These are phyloP conservation scores for Nevesoporus exiguus DNA, from an alignment of 768 basidiomycete genomes.

Conservation along the genomic window DNA sequence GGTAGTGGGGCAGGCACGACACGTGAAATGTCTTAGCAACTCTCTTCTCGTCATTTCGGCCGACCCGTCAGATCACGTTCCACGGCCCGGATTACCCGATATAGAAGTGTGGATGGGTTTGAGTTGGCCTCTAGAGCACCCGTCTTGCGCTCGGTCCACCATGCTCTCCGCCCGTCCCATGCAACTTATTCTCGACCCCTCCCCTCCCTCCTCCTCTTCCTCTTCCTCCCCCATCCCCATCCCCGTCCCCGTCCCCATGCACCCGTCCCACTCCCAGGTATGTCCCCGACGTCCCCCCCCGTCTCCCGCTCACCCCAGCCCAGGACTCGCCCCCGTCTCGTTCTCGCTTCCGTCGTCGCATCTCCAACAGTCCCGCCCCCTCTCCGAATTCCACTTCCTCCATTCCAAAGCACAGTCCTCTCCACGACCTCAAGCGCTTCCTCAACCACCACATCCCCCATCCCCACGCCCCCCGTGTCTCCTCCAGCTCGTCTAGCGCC, in stretches of 20 bases:
- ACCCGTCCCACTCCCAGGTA: constrained; percentile 11
- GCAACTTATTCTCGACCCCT: constrained; percentile 20
- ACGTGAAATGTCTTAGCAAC: background rate
- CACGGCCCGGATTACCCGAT: constrained; percentile 20
- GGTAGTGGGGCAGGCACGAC: too few species aligned
- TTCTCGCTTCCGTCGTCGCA: constrained; percentile 27
- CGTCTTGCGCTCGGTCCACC: background rate
- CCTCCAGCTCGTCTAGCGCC: constrained; percentile 18
- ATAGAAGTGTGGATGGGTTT: constrained; percentile 8
- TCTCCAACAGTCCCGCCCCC: too few species aligned
- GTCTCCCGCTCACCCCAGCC: too few species aligned
- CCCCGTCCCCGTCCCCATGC: background rate
- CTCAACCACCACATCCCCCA: constrained; percentile 83
- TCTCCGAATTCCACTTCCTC: constrained; percentile 2
- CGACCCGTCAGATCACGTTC: constrained; percentile 15
- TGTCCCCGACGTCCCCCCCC: too few species aligned
- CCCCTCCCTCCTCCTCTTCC: background rate
- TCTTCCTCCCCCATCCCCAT: background rate
- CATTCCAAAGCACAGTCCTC: constrained; percentile 53
- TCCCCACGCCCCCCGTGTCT: constrained; percentile 20
- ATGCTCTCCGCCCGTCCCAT: constrained; percentile 41
- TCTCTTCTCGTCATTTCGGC: constrained; percentile 2
- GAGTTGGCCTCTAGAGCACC: background rate
- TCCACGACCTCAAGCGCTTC: constrained; percentile 93
- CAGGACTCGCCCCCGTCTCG: too few species aligned